These are phyloP conservation scores for Aspergillus hortae DNA, from an alignment of 2,329 filamentous ascomycete genomes.

Conservation along the genomic window DNA sequence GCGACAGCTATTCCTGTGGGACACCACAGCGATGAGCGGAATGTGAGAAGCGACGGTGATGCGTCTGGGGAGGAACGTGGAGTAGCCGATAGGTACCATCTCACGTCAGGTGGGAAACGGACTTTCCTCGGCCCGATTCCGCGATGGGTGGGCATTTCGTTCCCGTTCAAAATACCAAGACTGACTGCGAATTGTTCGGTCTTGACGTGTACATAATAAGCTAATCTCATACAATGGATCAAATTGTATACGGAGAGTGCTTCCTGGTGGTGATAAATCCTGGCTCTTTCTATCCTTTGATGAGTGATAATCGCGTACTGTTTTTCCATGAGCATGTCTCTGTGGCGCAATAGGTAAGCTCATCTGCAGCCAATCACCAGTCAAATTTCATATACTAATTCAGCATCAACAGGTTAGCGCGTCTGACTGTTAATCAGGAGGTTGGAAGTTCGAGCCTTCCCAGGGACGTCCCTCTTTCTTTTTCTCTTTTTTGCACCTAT, in stretches of 20 bases:
- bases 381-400: no score
- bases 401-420: background rate
- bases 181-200: no score
- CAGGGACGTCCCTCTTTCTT: conserved; percentile 26
- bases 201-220: no score
- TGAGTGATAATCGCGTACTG: no score
- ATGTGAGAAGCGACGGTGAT: conserved; percentile 1
- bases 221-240: no score
- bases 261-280: no score
- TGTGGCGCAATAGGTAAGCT: background rate
- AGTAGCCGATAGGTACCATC: background rate
- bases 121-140: conserved; percentile 19
- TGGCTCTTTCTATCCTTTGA: no score
- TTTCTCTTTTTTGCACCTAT: no score
- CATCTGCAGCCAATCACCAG: no score
- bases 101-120: conserved; percentile 7
- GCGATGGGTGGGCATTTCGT: no score
- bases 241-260: no score
- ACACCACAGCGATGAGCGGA: background rate
- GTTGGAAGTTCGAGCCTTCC: conserved; percentile 43
- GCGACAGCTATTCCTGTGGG: background rate
- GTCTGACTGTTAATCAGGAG: conserved; percentile 1
- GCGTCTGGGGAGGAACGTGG: background rate
- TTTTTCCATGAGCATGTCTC: background rate
- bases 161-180: no score